Evolutionary conservation across 495 filamentous ascomycete genomes (phyloP).

Genomic region (Chaetomium cochliodes): DNA sequence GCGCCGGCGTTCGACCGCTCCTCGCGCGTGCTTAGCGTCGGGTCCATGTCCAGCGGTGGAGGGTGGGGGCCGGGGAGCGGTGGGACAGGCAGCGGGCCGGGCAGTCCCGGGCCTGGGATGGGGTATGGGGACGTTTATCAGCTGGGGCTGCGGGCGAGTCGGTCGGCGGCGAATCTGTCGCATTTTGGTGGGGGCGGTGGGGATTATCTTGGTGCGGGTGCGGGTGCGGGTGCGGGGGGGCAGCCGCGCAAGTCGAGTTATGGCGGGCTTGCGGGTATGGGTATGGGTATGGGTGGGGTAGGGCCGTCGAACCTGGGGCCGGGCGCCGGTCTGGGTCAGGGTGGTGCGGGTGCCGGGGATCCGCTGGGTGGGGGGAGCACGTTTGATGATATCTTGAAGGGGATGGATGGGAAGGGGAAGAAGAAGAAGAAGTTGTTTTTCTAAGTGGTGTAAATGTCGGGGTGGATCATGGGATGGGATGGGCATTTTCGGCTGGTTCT

Average conservation of each 20-base stretch:
- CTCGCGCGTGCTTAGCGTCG: slow-evolving; percentile 17
- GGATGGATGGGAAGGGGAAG: slow-evolving; percentile 42
- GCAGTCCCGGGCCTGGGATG: neutral
- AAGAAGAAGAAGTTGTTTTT: slow-evolving; percentile 49
- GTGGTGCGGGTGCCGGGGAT: slow-evolving; percentile 5
- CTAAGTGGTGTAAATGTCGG: slow-evolving; percentile 14
- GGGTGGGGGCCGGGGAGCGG: neutral
- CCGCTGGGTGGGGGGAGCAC: slow-evolving; percentile 47
- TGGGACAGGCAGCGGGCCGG: neutral
- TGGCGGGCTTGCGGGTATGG: slow-evolving; percentile 2
- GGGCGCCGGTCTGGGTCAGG: slow-evolving; percentile 1
- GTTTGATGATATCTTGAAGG: slow-evolving; percentile 65
- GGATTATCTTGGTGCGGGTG: neutral
- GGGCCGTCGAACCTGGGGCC: slow-evolving; percentile 8
- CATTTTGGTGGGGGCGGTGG: neutral
- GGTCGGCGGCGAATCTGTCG: slow-evolving; percentile 20
- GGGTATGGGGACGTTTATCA: neutral
- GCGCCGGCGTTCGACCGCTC: neutral
- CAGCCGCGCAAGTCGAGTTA: slow-evolving; percentile 19
- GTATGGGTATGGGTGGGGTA: neutral
- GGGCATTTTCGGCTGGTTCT: neutral
- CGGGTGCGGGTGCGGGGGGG: neutral
- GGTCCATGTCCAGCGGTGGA: slow-evolving; percentile 2
- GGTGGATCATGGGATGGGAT: neutral
- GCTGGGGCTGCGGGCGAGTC: slow-evolving; percentile 13